Evolutionary conservation across 805 yeast species (phyloP).

Genomic region (Myxozyma mucilagina): DNA sequence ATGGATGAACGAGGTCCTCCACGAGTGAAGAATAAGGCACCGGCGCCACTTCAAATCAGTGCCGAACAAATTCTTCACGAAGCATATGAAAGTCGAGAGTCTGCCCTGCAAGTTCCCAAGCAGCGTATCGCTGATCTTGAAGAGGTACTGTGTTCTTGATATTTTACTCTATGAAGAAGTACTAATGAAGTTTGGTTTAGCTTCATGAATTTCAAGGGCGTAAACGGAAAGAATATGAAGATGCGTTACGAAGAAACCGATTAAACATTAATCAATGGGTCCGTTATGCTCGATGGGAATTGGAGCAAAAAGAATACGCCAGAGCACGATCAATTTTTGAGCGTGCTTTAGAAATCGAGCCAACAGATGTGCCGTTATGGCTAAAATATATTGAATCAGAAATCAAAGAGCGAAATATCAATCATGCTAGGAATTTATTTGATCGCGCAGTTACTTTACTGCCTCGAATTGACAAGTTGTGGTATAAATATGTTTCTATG

Average conservation of each 20-base stretch:
- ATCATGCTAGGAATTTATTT: conserved; percentile 84
- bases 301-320: conserved; percentile 71
- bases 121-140: conserved; percentile 67
- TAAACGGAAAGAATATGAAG: conserved; percentile 79
- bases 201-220: conserved; percentile 70
- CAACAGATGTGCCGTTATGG: conserved; percentile 82
- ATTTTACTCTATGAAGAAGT: neutral
- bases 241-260: conserved; percentile 81
- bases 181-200: conserved; percentile 10
- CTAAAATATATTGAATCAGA: conserved; percentile 77
- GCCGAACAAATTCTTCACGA: conserved; percentile 65
- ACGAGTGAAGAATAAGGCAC: conserved; percentile 44
- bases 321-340: conserved; percentile 88
- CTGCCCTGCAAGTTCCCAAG: conserved; percentile 46
- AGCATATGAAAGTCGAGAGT: conserved; percentile 54
- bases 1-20: conserved; percentile 34
- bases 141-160: conserved; percentile 44
- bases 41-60: conserved; percentile 58
- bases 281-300: conserved; percentile 85
- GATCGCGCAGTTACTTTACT: conserved; percentile 72
- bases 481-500: conserved; percentile 79
- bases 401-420: conserved; percentile 66
- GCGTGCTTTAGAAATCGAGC: conserved; percentile 76
- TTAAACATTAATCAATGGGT: conserved; percentile 86
- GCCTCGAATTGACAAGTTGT: conserved; percentile 80